phyloP scores from a whole-genome alignment of 179 eudicot species.

The Spinacia oleracea region DNA sequence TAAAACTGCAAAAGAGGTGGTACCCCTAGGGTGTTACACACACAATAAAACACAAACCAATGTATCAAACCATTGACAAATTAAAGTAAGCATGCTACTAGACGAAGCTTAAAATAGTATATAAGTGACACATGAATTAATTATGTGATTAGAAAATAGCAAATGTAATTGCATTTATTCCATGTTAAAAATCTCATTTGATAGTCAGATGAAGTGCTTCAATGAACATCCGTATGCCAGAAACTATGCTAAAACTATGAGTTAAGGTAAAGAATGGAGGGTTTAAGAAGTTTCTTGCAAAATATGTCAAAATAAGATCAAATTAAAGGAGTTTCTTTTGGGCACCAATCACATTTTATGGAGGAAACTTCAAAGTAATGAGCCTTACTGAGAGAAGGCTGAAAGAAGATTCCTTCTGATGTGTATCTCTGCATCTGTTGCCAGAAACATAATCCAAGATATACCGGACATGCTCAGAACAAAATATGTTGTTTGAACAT shows the following conservation, averaged over 20 bases:
- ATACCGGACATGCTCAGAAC: conserved; percentile 62
- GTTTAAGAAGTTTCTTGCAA: background rate
- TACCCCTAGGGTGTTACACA: background rate
- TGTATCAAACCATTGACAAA: background rate
- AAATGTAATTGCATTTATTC: background rate
- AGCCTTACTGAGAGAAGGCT: conserved; percentile 72
- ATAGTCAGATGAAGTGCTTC: background rate
- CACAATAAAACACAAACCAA: conserved; percentile 2
- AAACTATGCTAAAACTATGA: background rate
- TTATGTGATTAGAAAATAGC: background rate
- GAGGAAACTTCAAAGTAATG: conserved; percentile 13
- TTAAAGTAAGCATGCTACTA: background rate
- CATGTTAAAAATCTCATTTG: background rate
- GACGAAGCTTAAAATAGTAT: background rate
- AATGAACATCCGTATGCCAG: too few species aligned
- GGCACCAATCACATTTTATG: background rate
- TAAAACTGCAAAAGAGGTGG: background rate
- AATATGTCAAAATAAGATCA: background rate
- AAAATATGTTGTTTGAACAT: conserved; percentile 69
- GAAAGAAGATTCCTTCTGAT: conserved; percentile 37
- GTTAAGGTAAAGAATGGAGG: background rate
- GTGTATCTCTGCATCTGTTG: conserved; percentile 36
- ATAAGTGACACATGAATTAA: conserved; percentile 1
- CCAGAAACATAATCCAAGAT: conserved; percentile 54
- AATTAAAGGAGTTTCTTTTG: background rate